Base-by-base conservation (phyloP, 2,329 filamentous ascomycete genomes). In the Periconia sp. region DNA sequence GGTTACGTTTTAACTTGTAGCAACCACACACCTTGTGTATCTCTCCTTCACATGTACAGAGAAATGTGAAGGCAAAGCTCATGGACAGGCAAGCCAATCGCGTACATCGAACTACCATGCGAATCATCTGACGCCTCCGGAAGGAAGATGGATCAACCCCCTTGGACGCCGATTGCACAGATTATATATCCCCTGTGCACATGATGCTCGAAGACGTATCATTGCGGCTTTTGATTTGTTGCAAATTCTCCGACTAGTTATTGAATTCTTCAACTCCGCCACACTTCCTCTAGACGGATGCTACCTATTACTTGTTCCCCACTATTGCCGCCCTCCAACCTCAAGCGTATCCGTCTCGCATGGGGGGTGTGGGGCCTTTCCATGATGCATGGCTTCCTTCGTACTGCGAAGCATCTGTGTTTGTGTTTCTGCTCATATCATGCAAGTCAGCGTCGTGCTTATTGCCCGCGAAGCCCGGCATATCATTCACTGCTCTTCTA, bases 41-140 rank as follows among this genome's bases (percentile, higher is more conserved):
- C 20, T 41, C 45, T 48, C 40, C 35, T 14, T 47, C 17, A n/a
- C 33, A 37, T 11, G 33, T n/a, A 37, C 33, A 11, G 6, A 37
- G 13, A 13, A 37, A 37, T 14, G 33, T n/a, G 13, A 37, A 37
- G 6, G 15, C 33, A 37, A 37, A 6, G 33, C 33, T 37, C 33
- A 37, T 37, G 33, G 11, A 5, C 15, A 51, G 45, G 17, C 33
- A 43, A 33, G 20, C 53, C 48, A 55, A 55, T 55, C 40, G 45
- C 27, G 15, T 18, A n/a, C 41, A 17, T 27, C 19, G 35, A 42
- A 49, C n/a, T 18, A 41, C 8, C 15, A 56, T 55, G 43, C 41
- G 57, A 11, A 60, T 73, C 69, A 73, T 70, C 63, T 71, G 70
- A 69, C 59, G 27, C 52, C 43, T 56, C 45, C 53, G 53, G 54